A percentile compares a stretch with the other conserved stretches of the same genome.
phyloP scores from a whole-genome alignment of 163 green algal species.

The Scenedesmus sp. region DNA sequence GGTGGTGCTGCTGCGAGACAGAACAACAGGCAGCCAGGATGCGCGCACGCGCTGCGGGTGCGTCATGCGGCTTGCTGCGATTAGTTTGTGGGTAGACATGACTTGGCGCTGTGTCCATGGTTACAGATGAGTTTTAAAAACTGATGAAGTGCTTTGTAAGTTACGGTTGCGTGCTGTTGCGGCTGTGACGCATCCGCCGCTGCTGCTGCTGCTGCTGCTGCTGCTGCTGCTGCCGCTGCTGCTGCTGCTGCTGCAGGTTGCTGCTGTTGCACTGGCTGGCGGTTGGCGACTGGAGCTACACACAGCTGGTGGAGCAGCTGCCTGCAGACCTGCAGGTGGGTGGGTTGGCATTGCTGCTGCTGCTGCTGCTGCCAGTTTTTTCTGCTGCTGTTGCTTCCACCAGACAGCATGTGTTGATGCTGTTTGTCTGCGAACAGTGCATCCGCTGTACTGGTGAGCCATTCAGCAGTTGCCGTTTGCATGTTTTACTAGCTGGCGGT shows the following conservation, averaged over 20 bases:
- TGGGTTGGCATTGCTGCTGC: background rate
- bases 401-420: background rate
- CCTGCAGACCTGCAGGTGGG: constrained; percentile 43
- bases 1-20: constrained; percentile 39
- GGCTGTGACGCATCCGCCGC: background rate
- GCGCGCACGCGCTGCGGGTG: background rate
- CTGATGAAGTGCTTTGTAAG: background rate
- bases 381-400: background rate
- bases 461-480: too few species aligned
- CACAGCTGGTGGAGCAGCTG: constrained; percentile 45
- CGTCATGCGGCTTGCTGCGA: background rate
- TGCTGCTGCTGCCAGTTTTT: too few species aligned
- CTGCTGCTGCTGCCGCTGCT: constrained; percentile 18
- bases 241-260: background rate
- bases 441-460: background rate
- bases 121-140: background rate
- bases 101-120: background rate
- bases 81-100: background rate
- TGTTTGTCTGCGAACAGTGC: background rate
- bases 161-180: background rate
- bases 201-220: constrained; percentile 33
- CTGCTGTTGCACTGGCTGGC: constrained; percentile 57
- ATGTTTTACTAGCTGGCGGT: constrained; percentile 34
- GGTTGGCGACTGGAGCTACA: constrained; percentile 42
- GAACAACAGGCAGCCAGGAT: background rate